Base-by-base conservation (phyloP, 2,329 filamentous ascomycete genomes). In the Alternaria postmessia region DNA sequence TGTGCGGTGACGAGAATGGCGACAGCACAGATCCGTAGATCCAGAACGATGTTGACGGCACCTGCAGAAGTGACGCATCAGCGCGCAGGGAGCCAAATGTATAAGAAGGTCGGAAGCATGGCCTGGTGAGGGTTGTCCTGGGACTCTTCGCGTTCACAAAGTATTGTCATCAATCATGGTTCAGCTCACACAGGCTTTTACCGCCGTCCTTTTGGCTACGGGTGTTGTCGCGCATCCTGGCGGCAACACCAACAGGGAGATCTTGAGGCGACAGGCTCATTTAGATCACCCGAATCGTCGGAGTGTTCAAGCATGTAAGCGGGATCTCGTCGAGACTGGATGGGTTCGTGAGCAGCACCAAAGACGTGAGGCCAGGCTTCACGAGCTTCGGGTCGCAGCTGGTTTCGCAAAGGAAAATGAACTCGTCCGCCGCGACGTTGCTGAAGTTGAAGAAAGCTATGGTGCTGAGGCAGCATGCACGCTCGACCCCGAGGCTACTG, bases 201-300 rank as follows among this genome's bases (percentile, higher is more conserved):
- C 65, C 26, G 63, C 68, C 48, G 58, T 62, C 11, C 65, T 76
- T 62, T 51, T 74, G 55, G 68, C 74, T 38, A 67, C 65, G n/a
- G 62, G 66, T 12, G 69, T 64, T 22, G 43, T 73, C 46, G 79
- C 80, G 22, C 80, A 81, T 57, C 79, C 79, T 0, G 79, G 79
- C 11, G 78, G 79, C 48, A 78, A 81, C 56, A 66, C 57, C 49
- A 73, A 76, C 64, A 71, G 61, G 55, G 72, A 76, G 12, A 70
- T 76, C 14, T 41, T 71, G 26, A 68, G 72, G 34, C 63, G 73
- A 24, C 68, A 73, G 51, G 70, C 72, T 34, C 73, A 78, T 65
- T 69, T 72, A 57, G 76, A 76, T 9, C 78, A 81, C 43, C 77
- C 80, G 5, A 67, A 73, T 42, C 71, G 79, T 49, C 75, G 80